Evolutionary conservation across 345 rosid genomes (phyloP).

Genomic region (Clarkia xantiana): DNA sequence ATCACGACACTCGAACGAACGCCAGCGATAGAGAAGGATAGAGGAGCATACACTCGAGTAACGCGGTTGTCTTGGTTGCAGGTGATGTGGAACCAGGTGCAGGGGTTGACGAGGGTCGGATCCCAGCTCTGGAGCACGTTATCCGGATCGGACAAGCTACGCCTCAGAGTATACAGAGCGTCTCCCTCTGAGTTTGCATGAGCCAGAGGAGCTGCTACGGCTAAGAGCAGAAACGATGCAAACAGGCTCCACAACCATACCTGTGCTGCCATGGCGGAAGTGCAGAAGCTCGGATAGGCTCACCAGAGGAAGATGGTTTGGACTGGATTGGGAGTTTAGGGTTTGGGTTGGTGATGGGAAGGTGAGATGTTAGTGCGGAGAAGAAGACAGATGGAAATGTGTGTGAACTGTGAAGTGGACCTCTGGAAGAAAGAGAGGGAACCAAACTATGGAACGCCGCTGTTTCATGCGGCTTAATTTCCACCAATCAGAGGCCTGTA

Average conservation of each 20-base stretch:
- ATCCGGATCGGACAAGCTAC: slow-evolving; percentile 66
- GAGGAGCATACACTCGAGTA: slow-evolving; percentile 53
- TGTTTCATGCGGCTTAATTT: no score
- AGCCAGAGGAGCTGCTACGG: slow-evolving; percentile 15
- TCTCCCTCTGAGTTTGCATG: slow-evolving; percentile 77
- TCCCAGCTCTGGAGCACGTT: slow-evolving; percentile 98
- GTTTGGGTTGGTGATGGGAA: not conserved
- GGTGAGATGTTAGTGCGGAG: not conserved
- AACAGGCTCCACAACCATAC: slow-evolving; percentile 20
- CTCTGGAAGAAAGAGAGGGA: not conserved
- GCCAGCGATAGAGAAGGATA: not conserved
- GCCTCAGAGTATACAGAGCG: slow-evolving; percentile 59
- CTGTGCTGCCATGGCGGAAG: slow-evolving; percentile 32
- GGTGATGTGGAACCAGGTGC: slow-evolving; percentile 97
- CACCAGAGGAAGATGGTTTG: not conserved
- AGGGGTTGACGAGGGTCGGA: slow-evolving; percentile 90
- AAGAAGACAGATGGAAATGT: not conserved
- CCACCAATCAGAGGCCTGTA: no score
- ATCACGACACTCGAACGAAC: not conserved
- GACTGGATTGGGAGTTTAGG: slow-evolving; percentile 6
- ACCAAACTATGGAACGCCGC: no score
- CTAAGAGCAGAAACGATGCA: slow-evolving; percentile 16
- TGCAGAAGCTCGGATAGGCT: not conserved
- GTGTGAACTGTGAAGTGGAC: no score
- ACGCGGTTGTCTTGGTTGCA: slow-evolving; percentile 84